Percentiles rank a stretch among this genome's conserved stretches.
Evolutionary conservation across 2,329 filamentous ascomycete species (phyloP).

Genomic region (Pyrenochaeta sp.): DNA sequence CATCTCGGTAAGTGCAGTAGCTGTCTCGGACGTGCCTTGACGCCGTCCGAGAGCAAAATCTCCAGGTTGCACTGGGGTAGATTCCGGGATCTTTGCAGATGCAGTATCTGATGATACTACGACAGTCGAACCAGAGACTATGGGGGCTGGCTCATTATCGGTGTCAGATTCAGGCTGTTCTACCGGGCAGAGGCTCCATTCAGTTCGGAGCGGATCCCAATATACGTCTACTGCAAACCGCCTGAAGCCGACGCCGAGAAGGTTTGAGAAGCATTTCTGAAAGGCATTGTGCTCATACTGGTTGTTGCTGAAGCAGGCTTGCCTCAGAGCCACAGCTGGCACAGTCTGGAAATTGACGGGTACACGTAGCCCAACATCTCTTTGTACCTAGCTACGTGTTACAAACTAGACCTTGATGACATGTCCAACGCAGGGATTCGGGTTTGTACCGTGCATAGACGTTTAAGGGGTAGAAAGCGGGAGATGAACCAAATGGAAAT

Average conservation of each 20-base stretch:
- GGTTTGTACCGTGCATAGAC: background rate
- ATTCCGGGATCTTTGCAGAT: constrained; percentile 25
- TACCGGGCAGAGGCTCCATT: constrained; percentile 70
- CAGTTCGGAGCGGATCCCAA: constrained; percentile 64
- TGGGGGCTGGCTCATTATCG: constrained; percentile 8
- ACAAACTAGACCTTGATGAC: constrained; percentile 7
- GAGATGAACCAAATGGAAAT: background rate
- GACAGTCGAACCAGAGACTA: constrained; percentile 22
- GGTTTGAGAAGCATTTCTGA: constrained; percentile 68
- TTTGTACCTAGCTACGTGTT: constrained; percentile 60
- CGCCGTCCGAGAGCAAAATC: constrained; percentile 12
- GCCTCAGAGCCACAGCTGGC: constrained; percentile 64
- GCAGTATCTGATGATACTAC: constrained; percentile 25
- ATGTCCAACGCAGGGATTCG: background rate
- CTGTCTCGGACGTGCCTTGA: constrained; percentile 20
- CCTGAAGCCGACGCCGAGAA: constrained; percentile 67
- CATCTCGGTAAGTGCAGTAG: background rate
- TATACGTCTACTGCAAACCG: constrained; percentile 68
- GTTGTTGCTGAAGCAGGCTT: constrained; percentile 66
- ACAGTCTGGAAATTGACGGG: constrained; percentile 70
- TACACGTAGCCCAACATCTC: constrained; percentile 66
- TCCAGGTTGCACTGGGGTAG: constrained; percentile 12
- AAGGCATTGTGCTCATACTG: constrained; percentile 63
- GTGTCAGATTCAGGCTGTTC: constrained; percentile 52
- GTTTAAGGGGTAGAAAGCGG: background rate